These are phyloP conservation scores for Talaromyces sp. DNA, from an alignment of 2,329 filamentous ascomycete species.

Conservation along the genomic window DNA sequence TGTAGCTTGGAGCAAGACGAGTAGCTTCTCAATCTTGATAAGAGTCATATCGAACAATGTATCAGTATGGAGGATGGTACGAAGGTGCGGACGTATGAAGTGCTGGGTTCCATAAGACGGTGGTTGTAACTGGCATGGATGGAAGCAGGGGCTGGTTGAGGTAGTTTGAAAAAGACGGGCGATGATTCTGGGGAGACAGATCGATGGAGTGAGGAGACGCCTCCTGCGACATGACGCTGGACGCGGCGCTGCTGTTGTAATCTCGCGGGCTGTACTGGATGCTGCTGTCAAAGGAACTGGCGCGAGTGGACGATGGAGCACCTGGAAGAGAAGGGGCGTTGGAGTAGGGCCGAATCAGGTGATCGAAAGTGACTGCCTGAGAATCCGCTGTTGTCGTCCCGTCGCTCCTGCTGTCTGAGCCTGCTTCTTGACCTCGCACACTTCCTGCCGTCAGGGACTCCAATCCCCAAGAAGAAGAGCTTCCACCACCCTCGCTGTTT, in stretches of 20 bases:
- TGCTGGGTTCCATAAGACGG: slow-evolving; percentile 13
- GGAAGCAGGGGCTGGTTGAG: slow-evolving; percentile 15
- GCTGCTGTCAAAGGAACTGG: slow-evolving; percentile 19
- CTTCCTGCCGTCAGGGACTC: slow-evolving; percentile 9
- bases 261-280: slow-evolving; percentile 16
- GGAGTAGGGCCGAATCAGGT: slow-evolving; percentile 12
- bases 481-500: background rate
- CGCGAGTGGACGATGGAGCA: slow-evolving; percentile 8
- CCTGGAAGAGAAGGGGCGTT: slow-evolving; percentile 2
- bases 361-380: slow-evolving; percentile 12
- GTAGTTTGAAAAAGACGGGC: slow-evolving; percentile 10
- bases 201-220: slow-evolving; percentile 9
- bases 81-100: slow-evolving; percentile 12
- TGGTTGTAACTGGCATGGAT: slow-evolving; percentile 6
- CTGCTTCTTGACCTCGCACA: background rate
- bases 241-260: slow-evolving; percentile 15
- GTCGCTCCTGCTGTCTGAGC: slow-evolving; percentile 9
- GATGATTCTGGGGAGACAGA: slow-evolving; percentile 1
- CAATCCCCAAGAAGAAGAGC: slow-evolving; percentile 9
- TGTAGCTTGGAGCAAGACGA: background rate
- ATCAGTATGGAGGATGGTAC: slow-evolving; percentile 19
- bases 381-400: background rate
- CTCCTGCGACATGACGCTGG: slow-evolving; percentile 19
- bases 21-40: background rate
- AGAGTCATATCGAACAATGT: background rate